Evolutionary conservation across 768 basidiomycete species (phyloP).

Genomic region (Rhodotorula toruloides): DNA sequence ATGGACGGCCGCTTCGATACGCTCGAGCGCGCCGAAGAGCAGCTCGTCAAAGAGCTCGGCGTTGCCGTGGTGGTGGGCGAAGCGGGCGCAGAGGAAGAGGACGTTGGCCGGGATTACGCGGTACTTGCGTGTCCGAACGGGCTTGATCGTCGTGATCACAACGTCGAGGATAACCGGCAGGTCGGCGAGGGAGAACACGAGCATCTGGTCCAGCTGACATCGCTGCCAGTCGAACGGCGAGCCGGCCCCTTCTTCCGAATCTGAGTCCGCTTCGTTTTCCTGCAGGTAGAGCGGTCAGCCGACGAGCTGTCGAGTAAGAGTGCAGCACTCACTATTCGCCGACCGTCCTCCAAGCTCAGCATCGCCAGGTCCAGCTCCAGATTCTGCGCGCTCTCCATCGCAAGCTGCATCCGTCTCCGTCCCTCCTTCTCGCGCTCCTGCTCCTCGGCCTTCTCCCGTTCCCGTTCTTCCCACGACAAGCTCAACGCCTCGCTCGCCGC

Average conservation of each 20-base stretch:
- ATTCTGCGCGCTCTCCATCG: constrained; percentile 45
- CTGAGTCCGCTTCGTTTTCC: constrained; percentile 50
- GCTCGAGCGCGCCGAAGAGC: constrained; percentile 80
- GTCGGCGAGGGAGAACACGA: constrained; percentile 79
- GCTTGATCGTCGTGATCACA: constrained; percentile 68
- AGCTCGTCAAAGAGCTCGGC: constrained; percentile 89
- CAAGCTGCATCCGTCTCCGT: constrained; percentile 51
- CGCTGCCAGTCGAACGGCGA: constrained; percentile 46
- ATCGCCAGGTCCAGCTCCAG: constrained; percentile 56
- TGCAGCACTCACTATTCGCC: constrained; percentile 43
- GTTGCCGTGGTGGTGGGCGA: constrained; percentile 80
- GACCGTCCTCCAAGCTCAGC: constrained; percentile 50
- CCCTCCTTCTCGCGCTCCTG: constrained; percentile 24
- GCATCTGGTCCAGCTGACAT: constrained; percentile 78
- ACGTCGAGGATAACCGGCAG: constrained; percentile 74
- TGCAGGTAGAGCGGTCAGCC: constrained; percentile 44
- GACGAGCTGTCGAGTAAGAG: neutral
- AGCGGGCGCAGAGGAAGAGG: constrained; percentile 82
- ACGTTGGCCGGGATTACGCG: constrained; percentile 78
- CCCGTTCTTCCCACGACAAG: constrained; percentile 10
- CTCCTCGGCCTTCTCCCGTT: constrained; percentile 31
- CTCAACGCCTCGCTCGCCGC: constrained; percentile 57
- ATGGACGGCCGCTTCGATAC: constrained; percentile 86
- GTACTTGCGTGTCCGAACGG: constrained; percentile 56
- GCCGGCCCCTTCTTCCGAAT: constrained; percentile 49